Percentiles rank a stretch among this genome's conserved stretches.
phyloP scores from a whole-genome alignment of 2,329 filamentous ascomycete genomes.

The Claviceps spartinae region DNA sequence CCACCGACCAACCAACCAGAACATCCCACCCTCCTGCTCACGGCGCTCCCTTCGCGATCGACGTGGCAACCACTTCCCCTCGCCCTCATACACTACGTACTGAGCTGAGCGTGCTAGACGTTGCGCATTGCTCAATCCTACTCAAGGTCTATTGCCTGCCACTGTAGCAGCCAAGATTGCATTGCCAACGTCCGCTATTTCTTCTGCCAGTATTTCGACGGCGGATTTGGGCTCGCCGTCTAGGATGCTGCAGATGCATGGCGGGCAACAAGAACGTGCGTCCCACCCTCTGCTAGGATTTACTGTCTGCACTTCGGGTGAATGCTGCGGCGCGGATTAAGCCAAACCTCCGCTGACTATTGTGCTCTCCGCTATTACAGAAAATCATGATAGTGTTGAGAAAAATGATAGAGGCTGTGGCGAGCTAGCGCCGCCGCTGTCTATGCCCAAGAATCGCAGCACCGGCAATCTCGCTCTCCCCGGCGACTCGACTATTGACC shows the following conservation, averaged over 20 bases:
- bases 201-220: slow-evolving; percentile 5
- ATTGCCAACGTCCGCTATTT: slow-evolving; percentile 10
- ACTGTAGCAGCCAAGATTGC: neutral
- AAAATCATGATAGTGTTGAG: slow-evolving; percentile 19
- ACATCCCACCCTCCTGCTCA: neutral
- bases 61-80: neutral
- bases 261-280: slow-evolving; percentile 27
- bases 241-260: slow-evolving; percentile 32
- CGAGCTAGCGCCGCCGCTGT: slow-evolving; percentile 32
- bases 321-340: neutral
- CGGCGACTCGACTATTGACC: slow-evolving; percentile 36
- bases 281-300: slow-evolving; percentile 3
- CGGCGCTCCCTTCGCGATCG: neutral
- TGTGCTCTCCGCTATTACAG: slow-evolving; percentile 15
- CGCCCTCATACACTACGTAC: neutral
- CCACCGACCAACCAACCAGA: neutral
- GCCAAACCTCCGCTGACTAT: slow-evolving; percentile 2
- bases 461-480: slow-evolving; percentile 45
- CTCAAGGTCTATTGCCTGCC: neutral
- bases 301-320: too few species aligned
- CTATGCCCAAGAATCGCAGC: slow-evolving; percentile 51
- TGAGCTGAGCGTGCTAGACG: neutral
- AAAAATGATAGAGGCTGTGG: slow-evolving; percentile 28
- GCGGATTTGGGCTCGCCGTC: slow-evolving; percentile 14
- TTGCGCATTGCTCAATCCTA: neutral